phyloP scores from a whole-genome alignment of 1,139 yeast species.

The Hansenula lynferdii region DNA sequence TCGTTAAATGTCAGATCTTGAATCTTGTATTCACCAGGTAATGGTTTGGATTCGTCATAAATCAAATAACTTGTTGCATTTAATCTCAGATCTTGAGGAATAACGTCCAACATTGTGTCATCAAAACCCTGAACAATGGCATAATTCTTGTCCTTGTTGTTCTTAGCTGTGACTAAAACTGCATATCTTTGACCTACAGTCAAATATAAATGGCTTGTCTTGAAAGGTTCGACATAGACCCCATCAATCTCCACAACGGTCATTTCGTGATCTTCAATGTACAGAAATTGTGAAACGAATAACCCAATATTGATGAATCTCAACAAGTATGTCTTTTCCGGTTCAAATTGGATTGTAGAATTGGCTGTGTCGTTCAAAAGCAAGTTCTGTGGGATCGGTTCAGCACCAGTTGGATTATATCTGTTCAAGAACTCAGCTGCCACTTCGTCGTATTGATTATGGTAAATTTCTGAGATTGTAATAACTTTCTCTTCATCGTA shows the following conservation, averaged over 20 bases:
- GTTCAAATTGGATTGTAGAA: conserved; percentile 50
- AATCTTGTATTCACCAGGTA: conserved; percentile 20
- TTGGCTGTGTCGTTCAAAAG: conserved; percentile 62
- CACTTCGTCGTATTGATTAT: conserved; percentile 41
- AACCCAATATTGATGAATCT: conserved; percentile 64
- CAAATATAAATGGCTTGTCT: conserved; percentile 53
- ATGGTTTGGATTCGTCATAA: conserved; percentile 37
- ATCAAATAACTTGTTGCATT: conserved; percentile 51
- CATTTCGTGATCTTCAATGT: conserved; percentile 63
- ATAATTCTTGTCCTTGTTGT: conserved; percentile 41
- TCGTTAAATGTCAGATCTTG: conserved; percentile 42
- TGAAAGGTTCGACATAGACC: conserved; percentile 51
- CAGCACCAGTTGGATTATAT: conserved; percentile 80
- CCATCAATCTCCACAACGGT: conserved; percentile 75
- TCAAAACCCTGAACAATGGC: conserved; percentile 63
- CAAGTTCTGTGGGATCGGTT: conserved; percentile 67
- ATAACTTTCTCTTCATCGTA: conserved; percentile 60
- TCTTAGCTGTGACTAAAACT: conserved; percentile 52
- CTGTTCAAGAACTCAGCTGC: conserved; percentile 46
- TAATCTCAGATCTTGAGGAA: conserved; percentile 48
- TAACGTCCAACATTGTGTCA: conserved; percentile 58
- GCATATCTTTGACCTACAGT: conserved; percentile 71
- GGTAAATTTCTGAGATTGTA: conserved; percentile 61
- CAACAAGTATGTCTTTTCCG: conserved; percentile 57
- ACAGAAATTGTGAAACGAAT: conserved; percentile 67